Evolutionary conservation across 805 yeast species (phyloP).

Genomic region (Teunomyces cretensis): DNA sequence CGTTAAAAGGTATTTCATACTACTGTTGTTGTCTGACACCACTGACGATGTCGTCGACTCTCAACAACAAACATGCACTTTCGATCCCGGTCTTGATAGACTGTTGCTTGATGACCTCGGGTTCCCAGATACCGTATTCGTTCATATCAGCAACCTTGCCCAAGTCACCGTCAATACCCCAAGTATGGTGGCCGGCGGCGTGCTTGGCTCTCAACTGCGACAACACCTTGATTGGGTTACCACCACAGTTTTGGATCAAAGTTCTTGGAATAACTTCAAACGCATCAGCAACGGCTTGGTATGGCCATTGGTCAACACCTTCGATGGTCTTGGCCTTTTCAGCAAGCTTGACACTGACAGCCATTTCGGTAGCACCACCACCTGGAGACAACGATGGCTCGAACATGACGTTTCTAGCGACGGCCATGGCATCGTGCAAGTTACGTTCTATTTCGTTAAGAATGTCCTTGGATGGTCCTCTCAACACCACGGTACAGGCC

Average conservation of each 20-base stretch:
- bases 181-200: constrained; percentile 82
- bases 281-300: constrained; percentile 98
- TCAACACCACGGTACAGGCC: constrained; percentile 88
- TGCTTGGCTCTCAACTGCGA: constrained; percentile 95
- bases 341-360: constrained; percentile 81
- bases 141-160: constrained; percentile 96
- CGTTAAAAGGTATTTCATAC: background rate
- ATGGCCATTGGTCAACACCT: constrained; percentile 98
- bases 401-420: constrained; percentile 88
- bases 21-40: constrained; percentile 68
- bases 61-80: constrained; percentile 88
- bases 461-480: constrained; percentile 97
- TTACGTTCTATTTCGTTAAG: constrained; percentile 95
- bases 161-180: constrained; percentile 91
- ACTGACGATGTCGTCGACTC: constrained; percentile 97
- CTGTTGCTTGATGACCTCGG: constrained; percentile 96
- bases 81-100: constrained; percentile 97
- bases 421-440: constrained; percentile 98
- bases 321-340: constrained; percentile 90
- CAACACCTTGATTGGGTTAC: constrained; percentile 85
- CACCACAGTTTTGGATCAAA: constrained; percentile 95
- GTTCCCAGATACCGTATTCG: constrained; percentile 97
- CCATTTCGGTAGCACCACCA: constrained; percentile 99
- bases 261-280: constrained; percentile 98
- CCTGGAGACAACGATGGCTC: constrained; percentile 97